These are phyloP conservation scores for Candida oleophila DNA, from an alignment of 805 yeast species.

Conservation along the genomic window DNA sequence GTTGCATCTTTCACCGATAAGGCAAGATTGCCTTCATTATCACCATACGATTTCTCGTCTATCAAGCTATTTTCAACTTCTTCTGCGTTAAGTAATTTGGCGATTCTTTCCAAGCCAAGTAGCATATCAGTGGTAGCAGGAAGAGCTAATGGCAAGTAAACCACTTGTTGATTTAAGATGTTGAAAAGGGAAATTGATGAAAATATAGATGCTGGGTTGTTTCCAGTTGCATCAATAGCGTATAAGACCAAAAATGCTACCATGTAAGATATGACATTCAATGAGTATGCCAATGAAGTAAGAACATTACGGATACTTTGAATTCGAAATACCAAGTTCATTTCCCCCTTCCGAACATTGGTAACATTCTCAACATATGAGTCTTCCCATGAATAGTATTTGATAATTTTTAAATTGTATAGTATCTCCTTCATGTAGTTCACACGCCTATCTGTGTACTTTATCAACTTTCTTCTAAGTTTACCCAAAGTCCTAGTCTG, in stretches of 20 bases:
- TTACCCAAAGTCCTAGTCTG: conserved; percentile 8
- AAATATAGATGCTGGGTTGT: conserved; percentile 12
- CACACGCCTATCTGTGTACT: conserved; percentile 15
- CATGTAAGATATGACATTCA: conserved; percentile 15
- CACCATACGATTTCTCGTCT: not conserved
- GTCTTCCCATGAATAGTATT: conserved; percentile 18
- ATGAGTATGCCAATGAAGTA: conserved; percentile 11
- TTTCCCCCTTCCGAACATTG: conserved; percentile 11
- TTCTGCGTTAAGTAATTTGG: conserved; percentile 5
- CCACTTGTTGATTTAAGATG: conserved; percentile 10
- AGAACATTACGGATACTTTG: conserved; percentile 13
- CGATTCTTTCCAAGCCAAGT: conserved; percentile 11
- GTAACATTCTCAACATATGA: conserved; percentile 14
- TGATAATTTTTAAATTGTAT: conserved; percentile 17
- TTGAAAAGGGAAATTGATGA: conserved; percentile 17
- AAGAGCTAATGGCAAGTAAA: conserved; percentile 12
- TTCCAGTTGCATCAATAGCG: conserved; percentile 8
- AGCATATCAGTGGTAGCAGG: conserved; percentile 13
- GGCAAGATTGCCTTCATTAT: not conserved
- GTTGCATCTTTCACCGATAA: not conserved
- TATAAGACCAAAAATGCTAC: conserved; percentile 15
- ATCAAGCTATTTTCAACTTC: not conserved
- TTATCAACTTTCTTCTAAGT: conserved; percentile 9
- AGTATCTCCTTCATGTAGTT: conserved; percentile 14
- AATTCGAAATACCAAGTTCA: conserved; percentile 10